Conservation (phyloP, 257 asterid species). For the Thymus quinquecostatus region DNA sequence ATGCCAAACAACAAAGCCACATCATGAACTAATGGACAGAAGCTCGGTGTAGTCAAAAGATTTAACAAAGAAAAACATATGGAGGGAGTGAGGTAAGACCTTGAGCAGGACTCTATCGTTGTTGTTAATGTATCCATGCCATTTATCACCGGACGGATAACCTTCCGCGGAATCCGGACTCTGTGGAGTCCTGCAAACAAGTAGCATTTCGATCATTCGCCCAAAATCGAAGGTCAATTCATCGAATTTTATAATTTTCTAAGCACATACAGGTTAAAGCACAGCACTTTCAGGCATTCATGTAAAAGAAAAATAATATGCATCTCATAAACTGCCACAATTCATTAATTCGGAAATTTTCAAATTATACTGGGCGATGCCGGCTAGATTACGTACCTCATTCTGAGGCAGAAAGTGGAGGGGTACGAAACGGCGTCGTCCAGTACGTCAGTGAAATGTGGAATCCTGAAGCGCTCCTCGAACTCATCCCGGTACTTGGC, state of each 20-base stretch:
- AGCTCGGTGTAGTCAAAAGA: background rate
- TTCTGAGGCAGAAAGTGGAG: constrained; percentile 78
- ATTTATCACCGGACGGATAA: constrained; percentile 78
- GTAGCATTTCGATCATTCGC: constrained; percentile 25
- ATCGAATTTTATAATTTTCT: no score
- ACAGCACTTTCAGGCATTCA: no score
- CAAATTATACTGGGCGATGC: background rate
- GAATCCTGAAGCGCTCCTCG: constrained; percentile 71
- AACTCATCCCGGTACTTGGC: constrained; percentile 63
- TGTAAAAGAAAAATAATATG: no score
- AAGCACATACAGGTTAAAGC: no score
- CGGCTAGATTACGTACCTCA: constrained; percentile 50
- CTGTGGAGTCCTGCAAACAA: constrained; percentile 69
- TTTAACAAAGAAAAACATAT: constrained; percentile 9
- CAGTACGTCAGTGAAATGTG: constrained; percentile 64
- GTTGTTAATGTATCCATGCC: constrained; percentile 83
- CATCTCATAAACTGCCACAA: background rate
- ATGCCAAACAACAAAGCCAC: background rate
- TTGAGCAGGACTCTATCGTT: constrained; percentile 89
- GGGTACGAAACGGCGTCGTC: constrained; percentile 68
- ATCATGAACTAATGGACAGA: background rate
- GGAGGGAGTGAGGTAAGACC: constrained; percentile 46
- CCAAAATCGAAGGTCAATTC: constrained; percentile 1
- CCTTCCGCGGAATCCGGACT: constrained; percentile 58
- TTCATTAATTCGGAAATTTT: background rate